Base-by-base conservation (phyloP, 441 rosid species). In the Erysimum cheiri region DNA sequence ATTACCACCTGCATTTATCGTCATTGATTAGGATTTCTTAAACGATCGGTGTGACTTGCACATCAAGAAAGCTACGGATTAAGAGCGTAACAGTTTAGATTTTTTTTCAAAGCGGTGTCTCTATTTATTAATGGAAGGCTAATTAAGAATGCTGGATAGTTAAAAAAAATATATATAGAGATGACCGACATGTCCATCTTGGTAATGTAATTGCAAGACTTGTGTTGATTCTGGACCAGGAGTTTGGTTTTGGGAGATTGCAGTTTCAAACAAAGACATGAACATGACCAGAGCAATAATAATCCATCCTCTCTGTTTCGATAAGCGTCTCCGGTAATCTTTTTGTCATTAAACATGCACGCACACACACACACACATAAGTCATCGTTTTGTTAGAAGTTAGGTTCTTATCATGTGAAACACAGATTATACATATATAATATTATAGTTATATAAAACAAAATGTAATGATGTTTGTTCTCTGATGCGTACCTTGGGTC, bases 1-100 rank as follows among this genome's bases (percentile, higher is more conserved):
- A 88, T 46, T 69, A 80, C 77, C 76, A 86, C 94, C 94, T 88
- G 80, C 71, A 24, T 17, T 50, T 1, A 13, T 13, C 44, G 11
- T 33, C 17, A 53, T 8, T 26, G 10, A 3, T 32, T 49, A 69
- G 55, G 71, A 49, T 40, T 69, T 56, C 26, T 28, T 2, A 46
- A 62, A 60, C 41, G 3, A 7, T 37, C 24, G 1, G 43, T 0
- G 39, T 69, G 57, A 58, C 75, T 64, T 76, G 58, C 14, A 43
- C 3, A 39, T 29, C 72, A 76, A 70, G 79, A 7, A 70, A 69
- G 4, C 58, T 12, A 24, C 1, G 15, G 2, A 28, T 4, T 12
- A 26, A 35, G 26, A 14, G 8, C 28, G 4, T 24, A 33, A 44
- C 55, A 24, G 3, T 9, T 32, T 8, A 15, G 49, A 6, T 17